Percentiles rank a stretch among this genome's conserved stretches.
These are phyloP conservation scores for Xylariaceae sp. DNA, from an alignment of 2,329 filamentous ascomycete genomes.

Conservation along the genomic window DNA sequence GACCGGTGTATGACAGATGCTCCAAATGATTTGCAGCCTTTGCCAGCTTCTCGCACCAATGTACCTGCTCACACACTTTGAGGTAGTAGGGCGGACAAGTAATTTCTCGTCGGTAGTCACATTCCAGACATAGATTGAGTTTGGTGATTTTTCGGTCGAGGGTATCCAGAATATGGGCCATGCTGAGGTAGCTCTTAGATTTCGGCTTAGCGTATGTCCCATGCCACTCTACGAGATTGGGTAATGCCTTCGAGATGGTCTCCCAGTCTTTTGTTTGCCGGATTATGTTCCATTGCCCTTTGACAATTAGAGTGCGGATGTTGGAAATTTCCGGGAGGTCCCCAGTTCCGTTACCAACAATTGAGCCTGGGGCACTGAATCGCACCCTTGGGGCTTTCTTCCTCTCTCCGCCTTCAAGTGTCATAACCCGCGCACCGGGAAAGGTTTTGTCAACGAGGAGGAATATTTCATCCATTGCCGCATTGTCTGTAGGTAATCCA, in stretches of 20 bases:
- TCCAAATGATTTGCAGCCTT: constrained; percentile 58
- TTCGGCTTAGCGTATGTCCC: constrained; percentile 68
- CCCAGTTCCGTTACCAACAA: constrained; percentile 27
- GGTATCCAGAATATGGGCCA: constrained; percentile 58
- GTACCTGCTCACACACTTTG: constrained; percentile 55
- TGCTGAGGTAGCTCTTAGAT: constrained; percentile 67
- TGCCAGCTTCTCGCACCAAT: constrained; percentile 64
- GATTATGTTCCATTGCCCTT: constrained; percentile 75
- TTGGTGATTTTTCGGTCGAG: constrained; percentile 57
- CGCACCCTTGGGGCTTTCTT: constrained; percentile 70
- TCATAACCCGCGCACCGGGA: constrained; percentile 61
- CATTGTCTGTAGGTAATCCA: constrained; percentile 60
- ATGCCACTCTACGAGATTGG: constrained; percentile 61
- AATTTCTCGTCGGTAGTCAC: constrained; percentile 64
- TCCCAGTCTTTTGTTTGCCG: constrained; percentile 60
- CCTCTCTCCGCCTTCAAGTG: constrained; percentile 71
- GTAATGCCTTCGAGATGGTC: constrained; percentile 58
- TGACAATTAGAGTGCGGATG: constrained; percentile 65
- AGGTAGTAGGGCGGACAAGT: constrained; percentile 57
- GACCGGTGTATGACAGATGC: constrained; percentile 67
- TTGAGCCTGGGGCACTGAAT: constrained; percentile 36
- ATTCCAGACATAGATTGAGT: constrained; percentile 66
- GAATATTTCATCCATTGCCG: constrained; percentile 67
- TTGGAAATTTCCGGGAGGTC: constrained; percentile 47
- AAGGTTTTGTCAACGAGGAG: constrained; percentile 57